phyloP scores from a whole-genome alignment of 129 eudicot genomes.

The Pulicaria dysenterica region DNA sequence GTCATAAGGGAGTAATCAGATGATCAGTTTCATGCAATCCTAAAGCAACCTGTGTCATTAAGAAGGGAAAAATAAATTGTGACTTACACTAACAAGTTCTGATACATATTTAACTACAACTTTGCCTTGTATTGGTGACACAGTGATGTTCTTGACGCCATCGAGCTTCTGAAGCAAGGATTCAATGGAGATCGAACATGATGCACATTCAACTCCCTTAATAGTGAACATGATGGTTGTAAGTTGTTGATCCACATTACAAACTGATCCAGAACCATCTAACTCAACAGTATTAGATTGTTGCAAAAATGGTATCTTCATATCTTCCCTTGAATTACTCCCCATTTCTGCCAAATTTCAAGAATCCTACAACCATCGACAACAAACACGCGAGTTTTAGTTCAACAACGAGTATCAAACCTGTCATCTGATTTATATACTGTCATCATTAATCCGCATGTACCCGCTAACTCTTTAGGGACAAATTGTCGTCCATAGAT shows the following conservation, averaged over 20 bases:
- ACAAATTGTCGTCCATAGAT: no score
- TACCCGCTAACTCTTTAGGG: no score
- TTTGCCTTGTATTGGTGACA: constrained; percentile 84
- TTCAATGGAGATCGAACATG: constrained; percentile 71
- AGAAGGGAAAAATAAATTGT: neutral
- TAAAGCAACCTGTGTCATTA: neutral
- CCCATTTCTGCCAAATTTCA: constrained; percentile 48
- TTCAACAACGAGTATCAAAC: no score
- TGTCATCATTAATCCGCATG: no score
- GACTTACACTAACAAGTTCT: constrained; percentile 60
- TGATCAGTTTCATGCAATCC: neutral
- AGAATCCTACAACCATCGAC: constrained; percentile 13
- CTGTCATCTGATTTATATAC: no score
- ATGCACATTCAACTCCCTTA: constrained; percentile 56
- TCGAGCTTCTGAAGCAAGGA: constrained; percentile 55
- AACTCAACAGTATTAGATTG: constrained; percentile 37
- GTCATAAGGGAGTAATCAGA: neutral
- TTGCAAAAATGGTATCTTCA: constrained; percentile 64
- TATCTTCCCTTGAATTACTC: constrained; percentile 55
- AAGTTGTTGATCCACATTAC: constrained; percentile 34
- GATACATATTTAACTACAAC: constrained; percentile 68
- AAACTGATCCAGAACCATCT: constrained; percentile 27
- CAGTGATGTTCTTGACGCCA: constrained; percentile 59
- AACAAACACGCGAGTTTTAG: neutral
- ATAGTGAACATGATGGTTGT: constrained; percentile 53